Percentiles rank a stretch among this genome's conserved stretches.
phyloP scores from a whole-genome alignment of 2,329 filamentous ascomycete species.

The Incumbomyces lentus region DNA sequence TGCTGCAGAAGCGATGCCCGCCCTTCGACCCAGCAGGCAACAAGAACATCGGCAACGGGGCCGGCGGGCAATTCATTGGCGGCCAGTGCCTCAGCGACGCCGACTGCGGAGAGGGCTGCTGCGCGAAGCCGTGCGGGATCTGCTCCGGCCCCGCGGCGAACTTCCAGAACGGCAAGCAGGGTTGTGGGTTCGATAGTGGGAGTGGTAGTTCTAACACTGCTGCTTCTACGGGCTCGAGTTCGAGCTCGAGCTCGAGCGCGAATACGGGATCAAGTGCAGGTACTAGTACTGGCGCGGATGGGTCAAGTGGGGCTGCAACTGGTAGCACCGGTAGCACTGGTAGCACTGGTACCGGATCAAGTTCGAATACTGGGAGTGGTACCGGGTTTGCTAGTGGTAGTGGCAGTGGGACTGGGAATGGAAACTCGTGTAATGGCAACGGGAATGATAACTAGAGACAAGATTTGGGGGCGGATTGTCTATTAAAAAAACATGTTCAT shows the following conservation, averaged over 20 bases:
- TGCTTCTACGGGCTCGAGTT: too few relatives aligned
- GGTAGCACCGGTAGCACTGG: not conserved
- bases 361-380: not conserved
- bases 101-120: slow-evolving; percentile 30
- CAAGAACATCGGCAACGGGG: slow-evolving; percentile 16
- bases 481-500: too few relatives aligned
- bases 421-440: not conserved
- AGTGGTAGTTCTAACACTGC: slow-evolving; percentile 21
- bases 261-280: too few relatives aligned
- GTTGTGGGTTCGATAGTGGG: slow-evolving; percentile 24
- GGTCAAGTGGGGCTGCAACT: not conserved
- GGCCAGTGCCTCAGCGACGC: slow-evolving; percentile 28
- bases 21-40: slow-evolving; percentile 8
- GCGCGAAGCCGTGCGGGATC: slow-evolving; percentile 26
- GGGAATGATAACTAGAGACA: not conserved
- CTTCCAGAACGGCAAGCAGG: slow-evolving; percentile 27
- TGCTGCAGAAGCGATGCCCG: not conserved
- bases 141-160: slow-evolving; percentile 24
- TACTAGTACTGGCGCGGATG: too few relatives aligned
- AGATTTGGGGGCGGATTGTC: too few relatives aligned
- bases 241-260: not conserved
- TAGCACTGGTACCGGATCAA: not conserved
- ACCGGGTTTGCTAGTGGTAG: not conserved
- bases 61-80: slow-evolving; percentile 31
- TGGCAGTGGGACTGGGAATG: not conserved